Evolutionary conservation across 768 basidiomycete genomes (phyloP), one percentile per base, ranked within the genome.

Genomic region (Xerocomellus amylosporus): DNA sequence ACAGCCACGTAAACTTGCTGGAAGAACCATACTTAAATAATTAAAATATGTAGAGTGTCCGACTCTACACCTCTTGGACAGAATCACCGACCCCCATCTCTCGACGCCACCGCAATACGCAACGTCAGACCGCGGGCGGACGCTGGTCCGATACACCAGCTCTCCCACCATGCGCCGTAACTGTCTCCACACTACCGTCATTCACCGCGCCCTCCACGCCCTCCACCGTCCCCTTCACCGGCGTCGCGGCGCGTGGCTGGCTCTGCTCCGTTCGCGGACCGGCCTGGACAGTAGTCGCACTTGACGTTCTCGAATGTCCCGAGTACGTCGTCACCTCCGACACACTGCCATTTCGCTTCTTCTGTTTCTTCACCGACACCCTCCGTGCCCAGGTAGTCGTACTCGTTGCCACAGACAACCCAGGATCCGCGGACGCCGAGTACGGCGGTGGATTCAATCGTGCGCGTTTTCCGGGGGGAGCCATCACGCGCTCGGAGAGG

Each of bases 381-480:
- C 33, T 46, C 41, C 36, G 56, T 15, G 24, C 12, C 31, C n/a
- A 26, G 7, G 34, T 15, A 12, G 4, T 24, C 17, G 34, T 15
- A 9, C 3, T 24, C 17, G 17, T 26, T 24, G 9, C 39, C 24
- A 2, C 34, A 22, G 53, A 50, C 5, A 50, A 2, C 14, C 38
- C 28, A 7, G 38, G 26, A 12, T 42, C 56, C 6, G 13, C 30
- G 1, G 59, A 47, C 12, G 53, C 51, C 26, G 62, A 53, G 37
- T 70, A 70, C 6, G 69, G 54, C 4, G 70, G 69, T 15, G 70
- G 69, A 39, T 70, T 70, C 51, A 70, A 41, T 2, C 69, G 59
- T 10, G 31, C 24, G 9, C 64, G 60, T 33, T 31, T 58, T 30
- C 42, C 52, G 5, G 58, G 37, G 0, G 58, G 36, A 28, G 56